Base-by-base conservation (phyloP, 192 early-diverging fungal genomes). In the Coemansia biformis region DNA sequence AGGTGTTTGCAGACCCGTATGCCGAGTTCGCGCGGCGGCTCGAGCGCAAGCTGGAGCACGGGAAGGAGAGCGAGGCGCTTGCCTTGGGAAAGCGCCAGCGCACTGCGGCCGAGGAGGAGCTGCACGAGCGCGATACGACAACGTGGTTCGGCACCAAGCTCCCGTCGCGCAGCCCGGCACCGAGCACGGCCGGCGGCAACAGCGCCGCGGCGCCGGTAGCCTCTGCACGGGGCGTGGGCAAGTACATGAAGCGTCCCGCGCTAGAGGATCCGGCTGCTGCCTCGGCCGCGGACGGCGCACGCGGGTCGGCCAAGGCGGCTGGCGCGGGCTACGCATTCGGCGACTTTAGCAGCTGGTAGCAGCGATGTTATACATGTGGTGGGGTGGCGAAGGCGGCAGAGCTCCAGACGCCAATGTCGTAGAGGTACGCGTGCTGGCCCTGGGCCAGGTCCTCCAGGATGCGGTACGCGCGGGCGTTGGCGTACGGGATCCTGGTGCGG, bases 1-100 rank as follows among this genome's bases (percentile, higher is more conserved):
- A 64, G 0, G 81, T 94, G 10, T 82, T 92, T 58, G 83, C 87
- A 0, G 90, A 98, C 50, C 93, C 93, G 3, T 97, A 80, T 66
- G 78, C 89, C 35, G 82, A 83, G 15, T 90, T 82, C 38, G 63
- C 77, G 32, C 79, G 84, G 33, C 77, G 82, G 9, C 63, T 89
- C 32, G 72, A 83, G 23, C 80, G 82, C 47, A 83, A 89, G 51
- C 51, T 83, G 0, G 64, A 75, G 29, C 69, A 80, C 48, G 59
- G 78, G 52, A 67, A 46, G 57, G 67, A 39, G 66, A 37, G 57
- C 33, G 23, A 63, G 37, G 46, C 63, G 54, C 48, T 71, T 47
- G 51, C 62, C 6, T 58, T 43, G 37, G 67, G 67, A 5, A 63
- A 63, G 38, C 67, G 67, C n/a, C 46, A 51, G 14, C 67, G 59